phyloP scores from a whole-genome alignment of 345 rosid species.

The Dipteronia dyeriana region DNA sequence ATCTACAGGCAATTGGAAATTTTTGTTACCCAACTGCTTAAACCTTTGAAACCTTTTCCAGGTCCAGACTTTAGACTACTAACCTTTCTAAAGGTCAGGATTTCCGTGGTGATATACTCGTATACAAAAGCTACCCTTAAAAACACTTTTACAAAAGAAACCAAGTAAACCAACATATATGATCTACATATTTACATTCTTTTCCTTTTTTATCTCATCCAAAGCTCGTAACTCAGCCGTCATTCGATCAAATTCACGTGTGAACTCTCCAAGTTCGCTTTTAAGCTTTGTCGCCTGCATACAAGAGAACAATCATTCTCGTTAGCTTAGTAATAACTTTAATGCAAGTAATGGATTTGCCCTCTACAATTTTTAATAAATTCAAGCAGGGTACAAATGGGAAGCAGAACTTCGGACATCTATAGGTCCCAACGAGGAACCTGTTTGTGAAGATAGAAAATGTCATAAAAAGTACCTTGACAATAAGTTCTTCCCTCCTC shows the following conservation, averaged over 20 bases:
- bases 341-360: neutral
- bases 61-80: no score
- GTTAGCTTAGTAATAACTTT: neutral
- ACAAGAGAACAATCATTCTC: neutral
- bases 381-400: neutral
- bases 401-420: neutral
- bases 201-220: slow-evolving; percentile 43
- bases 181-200: slow-evolving; percentile 32
- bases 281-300: slow-evolving; percentile 55
- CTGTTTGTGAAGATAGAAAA: neutral
- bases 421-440: neutral
- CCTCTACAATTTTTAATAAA: neutral
- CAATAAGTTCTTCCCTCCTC: slow-evolving; percentile 51
- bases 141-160: slow-evolving; percentile 5
- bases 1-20: neutral
- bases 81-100: neutral
- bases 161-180: neutral
- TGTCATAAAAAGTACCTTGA: slow-evolving; percentile 51
- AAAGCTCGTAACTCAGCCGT: slow-evolving; percentile 42
- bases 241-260: slow-evolving; percentile 42
- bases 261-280: slow-evolving; percentile 45
- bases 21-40: neutral
- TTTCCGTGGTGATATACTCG: neutral
- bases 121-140: neutral
- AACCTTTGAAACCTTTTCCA: neutral